Conservation (phyloP, 2,329 filamentous ascomycete genomes). For the Fonsecaea monophora region DNA sequence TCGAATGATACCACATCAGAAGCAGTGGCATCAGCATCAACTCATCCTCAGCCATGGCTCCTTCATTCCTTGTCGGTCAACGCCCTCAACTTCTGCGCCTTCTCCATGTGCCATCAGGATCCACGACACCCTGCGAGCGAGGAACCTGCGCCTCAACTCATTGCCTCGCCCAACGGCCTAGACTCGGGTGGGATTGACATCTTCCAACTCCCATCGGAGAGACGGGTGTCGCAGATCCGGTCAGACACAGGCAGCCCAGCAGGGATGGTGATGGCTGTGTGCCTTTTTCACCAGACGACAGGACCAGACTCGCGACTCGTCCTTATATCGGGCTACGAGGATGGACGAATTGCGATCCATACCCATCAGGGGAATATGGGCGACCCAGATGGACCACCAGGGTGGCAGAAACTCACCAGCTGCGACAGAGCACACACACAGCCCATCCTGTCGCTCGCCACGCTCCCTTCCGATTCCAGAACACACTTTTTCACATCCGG, state of each 20-base stretch:
- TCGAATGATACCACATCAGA: slow-evolving; percentile 62
- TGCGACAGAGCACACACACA: slow-evolving; percentile 72
- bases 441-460: slow-evolving; percentile 77
- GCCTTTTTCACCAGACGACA: slow-evolving; percentile 60
- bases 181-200: slow-evolving; percentile 81
- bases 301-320: slow-evolving; percentile 36
- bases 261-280: slow-evolving; percentile 86
- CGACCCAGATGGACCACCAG: slow-evolving; percentile 39
- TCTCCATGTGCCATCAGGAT: slow-evolving; percentile 65
- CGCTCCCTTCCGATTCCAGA: slow-evolving; percentile 49
- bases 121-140: background rate
- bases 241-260: slow-evolving; percentile 54
- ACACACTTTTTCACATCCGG: slow-evolving; percentile 77
- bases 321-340: slow-evolving; percentile 82
- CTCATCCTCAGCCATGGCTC: slow-evolving; percentile 75
- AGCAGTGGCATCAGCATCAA: slow-evolving; percentile 45
- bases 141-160: slow-evolving; percentile 47
- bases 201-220: slow-evolving; percentile 78
- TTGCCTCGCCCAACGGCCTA: slow-evolving; percentile 82
- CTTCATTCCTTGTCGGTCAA: slow-evolving; percentile 84
- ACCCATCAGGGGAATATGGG: slow-evolving; percentile 37
- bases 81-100: slow-evolving; percentile 93
- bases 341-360: slow-evolving; percentile 74
- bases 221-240: slow-evolving; percentile 67
- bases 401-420: slow-evolving; percentile 66